Conservation (phyloP, 257 asterid genomes). For the Solanum chilense region DNA sequence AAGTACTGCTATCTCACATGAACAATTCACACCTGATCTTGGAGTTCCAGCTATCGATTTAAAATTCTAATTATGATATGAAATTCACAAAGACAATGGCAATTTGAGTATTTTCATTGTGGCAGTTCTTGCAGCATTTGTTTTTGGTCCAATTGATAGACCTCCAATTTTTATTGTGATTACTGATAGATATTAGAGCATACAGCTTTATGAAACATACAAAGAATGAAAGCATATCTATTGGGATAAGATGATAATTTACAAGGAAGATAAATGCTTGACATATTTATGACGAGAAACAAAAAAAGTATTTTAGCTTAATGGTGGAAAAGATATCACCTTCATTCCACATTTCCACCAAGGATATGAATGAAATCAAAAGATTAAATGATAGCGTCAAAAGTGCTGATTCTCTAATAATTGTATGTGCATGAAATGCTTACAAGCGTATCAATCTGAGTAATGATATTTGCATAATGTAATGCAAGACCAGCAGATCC, state of each 20-base stretch:
- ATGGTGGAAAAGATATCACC: background rate
- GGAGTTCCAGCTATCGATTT: background rate
- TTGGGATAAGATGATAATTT: background rate
- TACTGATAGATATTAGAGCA: background rate
- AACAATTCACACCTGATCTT: background rate
- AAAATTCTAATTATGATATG: background rate
- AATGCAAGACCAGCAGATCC: constrained; percentile 95
- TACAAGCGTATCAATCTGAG: constrained; percentile 88
- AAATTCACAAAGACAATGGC: background rate
- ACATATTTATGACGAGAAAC: background rate
- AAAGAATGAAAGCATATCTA: background rate
- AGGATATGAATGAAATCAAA: background rate
- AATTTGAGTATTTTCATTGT: background rate
- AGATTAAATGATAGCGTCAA: background rate
- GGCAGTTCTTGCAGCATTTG: background rate
- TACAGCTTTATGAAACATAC: background rate
- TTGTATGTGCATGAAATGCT: constrained; percentile 17
- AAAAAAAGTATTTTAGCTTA: background rate
- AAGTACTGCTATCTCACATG: background rate
- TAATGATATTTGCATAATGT: constrained; percentile 80
- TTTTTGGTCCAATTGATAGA: background rate
- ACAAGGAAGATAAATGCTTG: background rate
- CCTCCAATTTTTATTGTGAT: background rate
- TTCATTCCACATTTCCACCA: background rate
- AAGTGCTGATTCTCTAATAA: background rate